These are phyloP conservation scores for Chrysosporium queenslandicum DNA, from an alignment of 2,329 filamentous ascomycete genomes.

Conservation along the genomic window DNA sequence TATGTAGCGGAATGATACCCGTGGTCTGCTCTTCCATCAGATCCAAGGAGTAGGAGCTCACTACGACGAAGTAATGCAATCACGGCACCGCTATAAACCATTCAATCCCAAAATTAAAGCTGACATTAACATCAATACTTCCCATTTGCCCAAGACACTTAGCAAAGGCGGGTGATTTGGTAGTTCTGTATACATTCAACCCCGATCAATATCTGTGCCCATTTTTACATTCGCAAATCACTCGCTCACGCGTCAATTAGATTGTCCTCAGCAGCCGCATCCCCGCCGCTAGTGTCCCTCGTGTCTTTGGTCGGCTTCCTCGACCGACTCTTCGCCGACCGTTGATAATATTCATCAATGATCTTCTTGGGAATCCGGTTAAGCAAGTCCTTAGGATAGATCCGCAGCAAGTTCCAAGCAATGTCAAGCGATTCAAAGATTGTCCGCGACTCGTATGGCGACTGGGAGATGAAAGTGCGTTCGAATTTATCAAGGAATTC, in stretches of 20 bases:
- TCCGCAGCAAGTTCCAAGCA: constrained; percentile 90
- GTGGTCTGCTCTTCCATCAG: no score
- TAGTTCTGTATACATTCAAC: neutral
- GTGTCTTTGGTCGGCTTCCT: constrained; percentile 37
- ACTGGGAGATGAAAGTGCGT: constrained; percentile 84
- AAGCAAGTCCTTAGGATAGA: constrained; percentile 95
- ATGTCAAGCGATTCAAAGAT: constrained; percentile 93
- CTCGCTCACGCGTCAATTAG: constrained; percentile 33
- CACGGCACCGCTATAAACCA: no score
- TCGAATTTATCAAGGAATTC: constrained; percentile 99
- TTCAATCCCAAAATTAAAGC: no score
- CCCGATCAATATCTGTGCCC: neutral
- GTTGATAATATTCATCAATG: constrained; percentile 72
- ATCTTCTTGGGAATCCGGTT: constrained; percentile 85
- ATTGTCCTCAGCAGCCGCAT: constrained; percentile 27
- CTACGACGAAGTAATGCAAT: no score
- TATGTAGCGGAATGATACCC: neutral
- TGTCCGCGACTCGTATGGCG: constrained; percentile 78
- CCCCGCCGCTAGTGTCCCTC: constrained; percentile 33
- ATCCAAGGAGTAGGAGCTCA: no score
- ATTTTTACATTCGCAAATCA: neutral
- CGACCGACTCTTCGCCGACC: constrained; percentile 37
- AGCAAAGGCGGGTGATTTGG: neutral
- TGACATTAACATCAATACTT: neutral
- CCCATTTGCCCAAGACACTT: neutral